Percentiles rank a stretch among this genome's conserved stretches.
phyloP scores from a whole-genome alignment of 306 rosid genomes.

The Casuarina equisetifolia region DNA sequence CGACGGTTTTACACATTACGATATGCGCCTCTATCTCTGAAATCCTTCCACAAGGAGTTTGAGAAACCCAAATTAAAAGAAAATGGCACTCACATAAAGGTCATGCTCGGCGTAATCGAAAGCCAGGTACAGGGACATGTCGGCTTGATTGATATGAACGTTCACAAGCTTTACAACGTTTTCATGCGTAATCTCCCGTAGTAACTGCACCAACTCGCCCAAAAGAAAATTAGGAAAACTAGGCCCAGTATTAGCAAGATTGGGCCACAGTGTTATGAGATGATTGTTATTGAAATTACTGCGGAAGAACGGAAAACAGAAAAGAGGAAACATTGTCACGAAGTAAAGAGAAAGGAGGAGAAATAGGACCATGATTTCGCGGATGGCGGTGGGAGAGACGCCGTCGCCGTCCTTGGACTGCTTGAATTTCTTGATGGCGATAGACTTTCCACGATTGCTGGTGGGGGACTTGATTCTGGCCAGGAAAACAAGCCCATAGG shows the following conservation, averaged over 20 bases:
- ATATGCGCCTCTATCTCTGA: not conserved
- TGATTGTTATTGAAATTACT: not conserved
- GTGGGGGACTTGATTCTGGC: slow-evolving; percentile 63
- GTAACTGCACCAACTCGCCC: slow-evolving; percentile 54
- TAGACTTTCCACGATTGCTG: slow-evolving; percentile 83
- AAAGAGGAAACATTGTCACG: not conserved
- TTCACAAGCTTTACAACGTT: slow-evolving; percentile 94
- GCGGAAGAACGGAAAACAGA: not conserved
- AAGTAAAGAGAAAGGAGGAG: not conserved
- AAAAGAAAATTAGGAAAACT: not conserved
- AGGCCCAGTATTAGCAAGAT: not conserved
- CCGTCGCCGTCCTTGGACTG: slow-evolving; percentile 96
- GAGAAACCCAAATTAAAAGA: slow-evolving; percentile 2
- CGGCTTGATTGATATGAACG: slow-evolving; percentile 89
- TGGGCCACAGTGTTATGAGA: not conserved
- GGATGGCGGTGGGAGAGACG: slow-evolving; percentile 98
- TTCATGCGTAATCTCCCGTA: slow-evolving; percentile 89
- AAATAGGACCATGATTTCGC: slow-evolving; percentile 78
- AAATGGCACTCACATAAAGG: slow-evolving; percentile 74
- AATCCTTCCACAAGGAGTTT: not conserved
- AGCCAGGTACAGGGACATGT: slow-evolving; percentile 94
- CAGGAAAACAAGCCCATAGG: slow-evolving; percentile 90
- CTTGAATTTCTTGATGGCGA: slow-evolving; percentile 92
- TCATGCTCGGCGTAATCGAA: slow-evolving; percentile 97
- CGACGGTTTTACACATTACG: not conserved